Evolutionary conservation across 768 basidiomycete genomes (phyloP).

Genomic region (Lactifluus subvellereus): DNA sequence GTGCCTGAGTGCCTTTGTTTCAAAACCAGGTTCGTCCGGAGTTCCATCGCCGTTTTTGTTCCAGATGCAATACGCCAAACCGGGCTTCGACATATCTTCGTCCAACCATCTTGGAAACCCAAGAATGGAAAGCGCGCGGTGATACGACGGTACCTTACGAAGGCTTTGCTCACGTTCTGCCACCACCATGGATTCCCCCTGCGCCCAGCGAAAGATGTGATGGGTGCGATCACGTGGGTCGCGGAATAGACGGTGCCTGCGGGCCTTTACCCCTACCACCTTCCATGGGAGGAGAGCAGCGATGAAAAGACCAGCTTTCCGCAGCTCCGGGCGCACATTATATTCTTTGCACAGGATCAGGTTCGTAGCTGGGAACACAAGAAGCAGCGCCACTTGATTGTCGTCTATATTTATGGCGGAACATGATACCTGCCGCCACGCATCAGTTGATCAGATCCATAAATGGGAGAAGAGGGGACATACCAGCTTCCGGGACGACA

Average conservation of each 20-base stretch:
- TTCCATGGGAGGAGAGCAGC: slow-evolving; percentile 47
- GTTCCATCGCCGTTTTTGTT: slow-evolving; percentile 18
- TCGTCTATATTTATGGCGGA: slow-evolving; percentile 45
- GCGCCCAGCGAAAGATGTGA: neutral
- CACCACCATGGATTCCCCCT: neutral
- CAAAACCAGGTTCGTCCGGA: slow-evolving; percentile 3
- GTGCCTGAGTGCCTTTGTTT: slow-evolving; percentile 7
- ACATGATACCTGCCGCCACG: slow-evolving; percentile 26
- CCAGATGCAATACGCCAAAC: slow-evolving; percentile 18
- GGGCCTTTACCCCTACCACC: slow-evolving; percentile 33
- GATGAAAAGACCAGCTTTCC: slow-evolving; percentile 32
- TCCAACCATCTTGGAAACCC: slow-evolving; percentile 17
- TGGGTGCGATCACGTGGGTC: slow-evolving; percentile 10
- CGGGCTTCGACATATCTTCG: slow-evolving; percentile 10
- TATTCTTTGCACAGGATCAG: slow-evolving; percentile 35
- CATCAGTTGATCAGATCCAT: slow-evolving; percentile 15
- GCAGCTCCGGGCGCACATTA: slow-evolving; percentile 38
- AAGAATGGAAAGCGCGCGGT: slow-evolving; percentile 19
- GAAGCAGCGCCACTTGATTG: slow-evolving; percentile 43
- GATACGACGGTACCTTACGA: slow-evolving; percentile 12
- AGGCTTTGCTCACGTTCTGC: slow-evolving; percentile 2
- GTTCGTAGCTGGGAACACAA: slow-evolving; percentile 47
- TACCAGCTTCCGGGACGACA: slow-evolving; percentile 43
- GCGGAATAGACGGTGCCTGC: slow-evolving; percentile 15
- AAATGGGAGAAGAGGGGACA: neutral